Base-by-base conservation (phyloP, 163 green algal genomes). In the Chlamydomonas reinhardtii region DNA sequence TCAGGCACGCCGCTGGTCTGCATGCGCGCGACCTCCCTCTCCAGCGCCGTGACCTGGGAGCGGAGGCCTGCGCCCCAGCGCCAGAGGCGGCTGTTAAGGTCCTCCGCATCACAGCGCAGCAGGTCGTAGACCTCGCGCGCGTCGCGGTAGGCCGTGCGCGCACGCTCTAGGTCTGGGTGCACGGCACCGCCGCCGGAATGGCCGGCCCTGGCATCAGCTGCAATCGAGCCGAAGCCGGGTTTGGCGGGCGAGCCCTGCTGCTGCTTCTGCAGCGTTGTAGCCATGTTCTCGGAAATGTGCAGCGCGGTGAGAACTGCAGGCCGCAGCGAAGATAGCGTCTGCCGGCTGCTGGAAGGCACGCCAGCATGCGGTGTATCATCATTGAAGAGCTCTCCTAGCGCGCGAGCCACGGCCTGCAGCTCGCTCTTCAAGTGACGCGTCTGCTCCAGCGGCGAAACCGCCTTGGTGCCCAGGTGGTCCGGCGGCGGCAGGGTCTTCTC, bases 91-190 rank as follows among this genome's bases (percentile, higher is more conserved):
- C 16, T 43, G 66, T 87, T 87, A 0, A 87, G 31, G 27, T 74
- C 61, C 73, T 87, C 82, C 1, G 72, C 61, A 31, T 87, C 82
- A 2, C 56, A 74, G 59, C 82, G 82, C n/a, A 87, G 61, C 59
- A 75, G 37, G 43, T 81, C 82, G n/a, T 59, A 82, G 17, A 87
- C 61, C 20, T 68, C 61, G 24, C 59, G 74, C 3, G 82, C 61
- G 24, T 87, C 82, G 17, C 61, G 59, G 61, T 87, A 87, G 19
- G 43, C 82, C 0, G 29, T 37, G 12, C 72, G 72, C 20, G 54
- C 72, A 15, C 82, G 61, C 6, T 39, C 61, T 16, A 80, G 64
- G n/a, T 80, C 77, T 11, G 76, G 5, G 24, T 62, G 35, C 35
- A 48, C 59, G 2, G 24, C 59, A 0, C 29, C 66, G 16, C n/a